These are phyloP conservation scores for Wallemia ichthyophaga DNA, from an alignment of 1,284 basidiomycete genomes.

Conservation along the genomic window DNA sequence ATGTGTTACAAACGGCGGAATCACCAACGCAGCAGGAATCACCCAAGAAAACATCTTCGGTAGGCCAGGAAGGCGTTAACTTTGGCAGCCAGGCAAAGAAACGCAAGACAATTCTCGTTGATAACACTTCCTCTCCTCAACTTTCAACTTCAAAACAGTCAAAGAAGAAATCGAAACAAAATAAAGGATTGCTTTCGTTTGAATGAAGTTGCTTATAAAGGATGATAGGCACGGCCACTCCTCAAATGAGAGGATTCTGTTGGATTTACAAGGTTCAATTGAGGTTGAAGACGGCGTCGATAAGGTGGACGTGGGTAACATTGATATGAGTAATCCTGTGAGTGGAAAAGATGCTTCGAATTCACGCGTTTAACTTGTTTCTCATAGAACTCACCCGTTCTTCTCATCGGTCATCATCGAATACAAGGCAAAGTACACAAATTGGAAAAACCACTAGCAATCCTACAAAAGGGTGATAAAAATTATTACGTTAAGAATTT, in stretches of 20 bases:
- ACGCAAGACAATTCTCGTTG: neutral
- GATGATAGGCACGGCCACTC: neutral
- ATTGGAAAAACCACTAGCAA: neutral
- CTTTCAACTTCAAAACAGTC: neutral
- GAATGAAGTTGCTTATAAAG: neutral
- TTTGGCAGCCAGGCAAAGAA: neutral
- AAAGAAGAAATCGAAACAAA: neutral
- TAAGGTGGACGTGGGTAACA: neutral
- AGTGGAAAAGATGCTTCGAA: neutral
- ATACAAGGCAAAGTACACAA: neutral
- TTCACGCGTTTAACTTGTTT: neutral
- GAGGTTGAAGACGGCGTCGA: neutral
- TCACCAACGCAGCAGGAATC: neutral
- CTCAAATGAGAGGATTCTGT: neutral
- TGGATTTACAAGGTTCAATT: neutral
- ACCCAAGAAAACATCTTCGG: neutral
- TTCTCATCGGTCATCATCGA: neutral
- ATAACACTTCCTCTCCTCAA: neutral
- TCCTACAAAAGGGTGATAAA: neutral
- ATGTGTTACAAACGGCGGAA: neutral
- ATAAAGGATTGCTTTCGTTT: neutral
- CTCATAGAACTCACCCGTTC: neutral
- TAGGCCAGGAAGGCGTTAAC: neutral
- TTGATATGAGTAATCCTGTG: neutral
- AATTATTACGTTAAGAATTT: neutral